Evolutionary conservation across 352 stramenopile species (phyloP), one percentile per base, ranked within the genome.

Genomic region (Globisporangium megalacanthum): DNA sequence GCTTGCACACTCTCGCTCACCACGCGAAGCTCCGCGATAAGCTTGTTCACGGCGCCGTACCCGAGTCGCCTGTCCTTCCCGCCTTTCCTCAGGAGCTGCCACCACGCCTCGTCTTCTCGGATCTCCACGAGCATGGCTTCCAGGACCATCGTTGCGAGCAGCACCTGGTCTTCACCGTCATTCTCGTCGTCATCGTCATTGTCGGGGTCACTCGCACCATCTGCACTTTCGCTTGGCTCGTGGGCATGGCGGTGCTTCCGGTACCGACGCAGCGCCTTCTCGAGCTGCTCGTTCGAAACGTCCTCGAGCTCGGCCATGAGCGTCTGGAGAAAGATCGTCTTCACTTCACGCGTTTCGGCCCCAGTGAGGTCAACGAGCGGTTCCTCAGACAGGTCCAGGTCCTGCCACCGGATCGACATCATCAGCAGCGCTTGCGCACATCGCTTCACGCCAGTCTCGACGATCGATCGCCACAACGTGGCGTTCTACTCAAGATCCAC

Each of bases 321-420:
- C 11, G 70, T 66, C 33, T 65, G 61, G 49, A 83, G 66, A 57
- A 91, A 86, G 4, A 91, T 48, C n/a, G 70, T 68, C 37, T 69
- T 54, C 11, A 48, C 14, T 14, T 15, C 29, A 35, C n/a, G 53
- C 35, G 20, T 6, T 46, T 35, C 35, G 33, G 25, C 45, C 13
- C 54, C 47, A 9, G 31, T 36, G 15, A 77, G 54, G 20, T 84
- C 72, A 4, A 68, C 67, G 17, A 88, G 64, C 14, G 42, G 35
- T 22, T 87, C 77, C 36, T 87, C 79, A 0, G 69, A 70, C 36
- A 89, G 44, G 51, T 92, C 81, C 22, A 92, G 41, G 44, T 83
- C 69, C 49, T 77, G 64, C 81, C 77, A 92, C 9, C 51, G 65
- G 50, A 92, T 79, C 5, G 75, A 86, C 79, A 88, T 86, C 20